These are phyloP conservation scores for Artomyces pyxidatus DNA, from an alignment of 768 basidiomycete species.

Conservation along the genomic window DNA sequence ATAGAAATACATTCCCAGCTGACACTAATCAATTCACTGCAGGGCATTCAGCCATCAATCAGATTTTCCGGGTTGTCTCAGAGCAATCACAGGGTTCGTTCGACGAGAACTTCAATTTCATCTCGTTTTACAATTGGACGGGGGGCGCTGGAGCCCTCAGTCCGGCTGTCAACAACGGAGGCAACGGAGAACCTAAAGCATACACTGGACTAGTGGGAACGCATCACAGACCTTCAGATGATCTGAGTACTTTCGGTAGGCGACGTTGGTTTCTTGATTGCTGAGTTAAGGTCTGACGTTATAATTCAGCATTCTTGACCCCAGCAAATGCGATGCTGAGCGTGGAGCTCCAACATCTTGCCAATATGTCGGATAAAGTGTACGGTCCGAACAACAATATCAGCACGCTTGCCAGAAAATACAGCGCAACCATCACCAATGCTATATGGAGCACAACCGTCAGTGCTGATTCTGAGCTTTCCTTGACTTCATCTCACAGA, in stretches of 20 bases:
- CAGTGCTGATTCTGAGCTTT: constrained; percentile 9
- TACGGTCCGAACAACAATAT: constrained; percentile 40
- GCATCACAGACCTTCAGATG: constrained; percentile 71
- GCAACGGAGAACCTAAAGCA: constrained; percentile 70
- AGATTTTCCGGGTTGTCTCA: constrained; percentile 68
- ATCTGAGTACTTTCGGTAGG: constrained; percentile 58
- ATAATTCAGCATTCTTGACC: constrained; percentile 53
- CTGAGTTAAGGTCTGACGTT: background rate
- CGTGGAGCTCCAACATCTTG: constrained; percentile 58
- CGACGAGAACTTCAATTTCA: constrained; percentile 61
- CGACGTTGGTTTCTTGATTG: background rate
- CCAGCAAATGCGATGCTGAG: constrained; percentile 81
- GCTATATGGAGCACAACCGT: constrained; percentile 62
- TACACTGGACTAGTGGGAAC: constrained; percentile 73
- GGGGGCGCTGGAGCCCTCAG: constrained; percentile 57
- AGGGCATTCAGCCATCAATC: constrained; percentile 63
- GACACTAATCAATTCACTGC: background rate
- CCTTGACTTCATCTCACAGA: background rate
- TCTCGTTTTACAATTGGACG: constrained; percentile 81
- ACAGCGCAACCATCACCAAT: constrained; percentile 48
- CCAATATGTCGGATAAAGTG: constrained; percentile 47
- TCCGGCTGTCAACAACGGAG: constrained; percentile 55
- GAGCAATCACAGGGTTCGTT: constrained; percentile 72
- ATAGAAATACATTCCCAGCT: background rate
- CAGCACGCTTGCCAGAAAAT: constrained; percentile 44